Evolutionary conservation across 2,329 filamentous ascomycete genomes (phyloP).

Genomic region (Sporothrix inflata): DNA sequence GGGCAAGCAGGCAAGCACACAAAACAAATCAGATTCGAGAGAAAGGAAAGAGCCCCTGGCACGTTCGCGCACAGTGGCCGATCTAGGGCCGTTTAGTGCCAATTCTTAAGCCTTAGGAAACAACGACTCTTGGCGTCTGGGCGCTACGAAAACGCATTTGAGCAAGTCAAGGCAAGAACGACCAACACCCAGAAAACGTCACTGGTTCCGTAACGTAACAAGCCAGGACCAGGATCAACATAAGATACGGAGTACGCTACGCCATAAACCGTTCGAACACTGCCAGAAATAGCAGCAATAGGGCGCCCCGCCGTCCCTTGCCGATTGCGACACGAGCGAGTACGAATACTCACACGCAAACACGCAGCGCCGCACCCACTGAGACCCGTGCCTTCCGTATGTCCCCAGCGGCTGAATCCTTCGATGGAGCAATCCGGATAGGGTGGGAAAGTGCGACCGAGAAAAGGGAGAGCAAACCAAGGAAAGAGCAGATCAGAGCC

Average conservation of each 20-base stretch:
- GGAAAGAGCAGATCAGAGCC: background rate
- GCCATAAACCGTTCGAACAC: background rate
- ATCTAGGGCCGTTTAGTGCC: background rate
- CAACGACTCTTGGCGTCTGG: background rate
- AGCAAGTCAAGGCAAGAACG: background rate
- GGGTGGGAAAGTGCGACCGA: background rate
- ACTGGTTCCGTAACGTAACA: background rate
- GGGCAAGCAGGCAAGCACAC: background rate
- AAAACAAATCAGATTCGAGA: background rate
- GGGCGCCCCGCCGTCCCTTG: background rate
- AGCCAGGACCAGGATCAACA: background rate
- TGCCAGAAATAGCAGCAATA: conserved; percentile 13
- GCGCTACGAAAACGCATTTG: background rate
- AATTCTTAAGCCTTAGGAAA: background rate
- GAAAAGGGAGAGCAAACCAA: background rate
- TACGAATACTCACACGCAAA: background rate
- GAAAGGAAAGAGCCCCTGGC: background rate
- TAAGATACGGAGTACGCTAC: background rate
- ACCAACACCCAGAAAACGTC: conserved; percentile 1
- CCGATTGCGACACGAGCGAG: background rate
- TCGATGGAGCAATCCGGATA: background rate
- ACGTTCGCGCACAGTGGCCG: background rate
- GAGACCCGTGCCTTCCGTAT: conserved; percentile 9
- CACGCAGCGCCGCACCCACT: background rate
- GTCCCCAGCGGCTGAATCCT: conserved; percentile 17